These are phyloP conservation scores for Wickerhamiella musiphila DNA, from an alignment of 805 yeast species.

Conservation along the genomic window DNA sequence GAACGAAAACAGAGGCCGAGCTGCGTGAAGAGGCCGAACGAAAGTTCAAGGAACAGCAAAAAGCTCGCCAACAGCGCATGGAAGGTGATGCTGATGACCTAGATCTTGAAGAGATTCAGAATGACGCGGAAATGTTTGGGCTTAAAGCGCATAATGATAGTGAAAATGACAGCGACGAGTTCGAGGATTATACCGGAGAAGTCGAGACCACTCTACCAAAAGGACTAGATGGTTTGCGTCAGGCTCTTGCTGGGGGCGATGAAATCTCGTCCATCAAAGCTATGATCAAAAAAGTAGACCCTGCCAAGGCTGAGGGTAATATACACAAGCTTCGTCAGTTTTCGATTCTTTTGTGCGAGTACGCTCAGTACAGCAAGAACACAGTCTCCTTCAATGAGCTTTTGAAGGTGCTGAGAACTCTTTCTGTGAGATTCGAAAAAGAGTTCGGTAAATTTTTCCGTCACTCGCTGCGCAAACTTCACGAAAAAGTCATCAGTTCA, in stretches of 20 bases:
- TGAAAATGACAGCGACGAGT: constrained; percentile 25
- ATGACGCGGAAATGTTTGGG: constrained; percentile 27
- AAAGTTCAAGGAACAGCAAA: constrained; percentile 19
- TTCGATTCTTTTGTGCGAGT: constrained; percentile 45
- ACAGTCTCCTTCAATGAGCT: constrained; percentile 21
- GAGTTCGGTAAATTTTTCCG: constrained; percentile 47
- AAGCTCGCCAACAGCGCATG: constrained; percentile 25
- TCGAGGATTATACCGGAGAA: constrained; percentile 34
- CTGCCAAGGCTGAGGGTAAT: constrained; percentile 66
- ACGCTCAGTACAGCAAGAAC: constrained; percentile 21
- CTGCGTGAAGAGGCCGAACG: constrained; percentile 22
- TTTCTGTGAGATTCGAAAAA: constrained; percentile 50
- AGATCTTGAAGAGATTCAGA: constrained; percentile 19
- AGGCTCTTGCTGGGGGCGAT: constrained; percentile 5
- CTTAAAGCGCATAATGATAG: constrained; percentile 16
- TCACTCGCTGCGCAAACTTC: constrained; percentile 36
- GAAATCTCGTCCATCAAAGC: constrained; percentile 26
- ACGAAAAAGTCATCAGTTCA: constrained; percentile 36
- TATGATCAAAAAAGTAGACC: constrained; percentile 47
- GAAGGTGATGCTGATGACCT: constrained; percentile 22
- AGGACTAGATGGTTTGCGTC: constrained; percentile 2
- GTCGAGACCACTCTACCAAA: constrained; percentile 4
- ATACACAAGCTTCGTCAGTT: constrained; percentile 53
- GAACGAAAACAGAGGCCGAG: constrained; percentile 29
- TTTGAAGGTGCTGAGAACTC: constrained; percentile 25